These are phyloP conservation scores for Pseudopithomyces chartarum DNA, from an alignment of 2,329 filamentous ascomycete genomes.

Conservation along the genomic window DNA sequence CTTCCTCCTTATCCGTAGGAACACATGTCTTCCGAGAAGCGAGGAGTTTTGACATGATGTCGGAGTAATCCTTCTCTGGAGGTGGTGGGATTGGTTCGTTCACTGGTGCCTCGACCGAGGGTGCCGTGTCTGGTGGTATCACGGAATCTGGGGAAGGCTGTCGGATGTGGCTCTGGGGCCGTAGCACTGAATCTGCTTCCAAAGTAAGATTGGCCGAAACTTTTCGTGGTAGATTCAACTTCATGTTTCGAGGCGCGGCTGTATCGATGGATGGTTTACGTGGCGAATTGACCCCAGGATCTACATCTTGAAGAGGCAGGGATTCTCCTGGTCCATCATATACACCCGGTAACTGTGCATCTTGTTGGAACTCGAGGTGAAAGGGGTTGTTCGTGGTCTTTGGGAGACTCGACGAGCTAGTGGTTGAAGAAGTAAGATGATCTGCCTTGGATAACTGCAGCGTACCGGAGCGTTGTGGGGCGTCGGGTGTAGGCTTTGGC, in stretches of 20 bases:
- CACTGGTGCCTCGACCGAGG: slow-evolving; percentile 13
- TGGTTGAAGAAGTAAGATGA: slow-evolving; percentile 24
- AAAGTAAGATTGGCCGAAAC: slow-evolving; percentile 28
- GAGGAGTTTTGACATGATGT: slow-evolving; percentile 36
- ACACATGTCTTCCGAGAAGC: slow-evolving; percentile 34
- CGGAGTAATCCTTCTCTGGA: slow-evolving; percentile 38
- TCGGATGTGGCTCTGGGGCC: slow-evolving; percentile 15
- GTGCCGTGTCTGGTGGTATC: slow-evolving; percentile 24
- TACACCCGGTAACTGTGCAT: slow-evolving; percentile 15
- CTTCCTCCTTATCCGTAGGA: slow-evolving; percentile 23
- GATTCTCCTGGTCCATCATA: slow-evolving; percentile 29
- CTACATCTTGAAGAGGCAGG: slow-evolving; percentile 33
- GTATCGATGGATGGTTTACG: slow-evolving; percentile 33
- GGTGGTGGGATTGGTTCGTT: slow-evolving; percentile 8
- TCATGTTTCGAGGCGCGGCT: slow-evolving; percentile 6
- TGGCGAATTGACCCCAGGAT: slow-evolving; percentile 33
- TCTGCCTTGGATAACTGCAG: slow-evolving; percentile 32
- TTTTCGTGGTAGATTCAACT: slow-evolving; percentile 17
- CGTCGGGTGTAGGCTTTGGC: slow-evolving; percentile 19
- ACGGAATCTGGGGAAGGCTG: slow-evolving; percentile 33
- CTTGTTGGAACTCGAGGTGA: slow-evolving; percentile 8
- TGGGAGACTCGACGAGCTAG: slow-evolving; percentile 17
- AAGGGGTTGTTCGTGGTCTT: slow-evolving; percentile 15
- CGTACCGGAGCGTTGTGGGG: slow-evolving; percentile 22
- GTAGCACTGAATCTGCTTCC: slow-evolving; percentile 21